Conservation (phyloP, 2,329 filamentous ascomycete genomes). For the Coniochaeta pulveracea region DNA sequence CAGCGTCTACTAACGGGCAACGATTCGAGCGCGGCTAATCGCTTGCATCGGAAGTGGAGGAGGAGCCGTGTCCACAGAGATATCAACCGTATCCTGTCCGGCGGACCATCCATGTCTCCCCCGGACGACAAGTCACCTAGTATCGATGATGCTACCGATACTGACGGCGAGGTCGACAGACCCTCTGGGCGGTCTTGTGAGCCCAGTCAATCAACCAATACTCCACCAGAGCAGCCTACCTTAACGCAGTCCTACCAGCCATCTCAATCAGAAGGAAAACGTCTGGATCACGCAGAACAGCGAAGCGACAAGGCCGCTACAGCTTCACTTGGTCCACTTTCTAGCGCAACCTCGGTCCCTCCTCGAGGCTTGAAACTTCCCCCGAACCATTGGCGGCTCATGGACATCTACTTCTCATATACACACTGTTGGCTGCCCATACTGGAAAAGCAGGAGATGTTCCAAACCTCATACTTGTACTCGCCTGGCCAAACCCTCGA, state of each 20-base stretch:
- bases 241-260: background rate
- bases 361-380: conserved; percentile 26
- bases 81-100: conserved; percentile 50
- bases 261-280: background rate
- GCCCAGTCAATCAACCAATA: conserved; percentile 2
- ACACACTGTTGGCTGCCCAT: conserved; percentile 70
- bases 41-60: conserved; percentile 50
- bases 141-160: conserved; percentile 19
- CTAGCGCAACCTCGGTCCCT: background rate
- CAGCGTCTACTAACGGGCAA: conserved; percentile 39
- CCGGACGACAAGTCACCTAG: conserved; percentile 18
- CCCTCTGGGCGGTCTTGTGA: conserved; percentile 8
- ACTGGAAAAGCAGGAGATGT: conserved; percentile 52
- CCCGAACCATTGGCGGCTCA: conserved; percentile 43
- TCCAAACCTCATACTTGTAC: conserved; percentile 34
- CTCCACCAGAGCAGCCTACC: conserved; percentile 3
- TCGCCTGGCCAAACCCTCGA: conserved; percentile 13
- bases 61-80: conserved; percentile 50
- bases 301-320: background rate
- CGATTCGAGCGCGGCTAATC: conserved; percentile 39
- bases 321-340: background rate
- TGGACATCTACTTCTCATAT: conserved; percentile 66
- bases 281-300: background rate
- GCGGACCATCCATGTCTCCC: conserved; percentile 21
- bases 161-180: conserved; percentile 16